phyloP scores from a whole-genome alignment of 768 basidiomycete genomes.

The Cystofilobasidium ferigula region DNA sequence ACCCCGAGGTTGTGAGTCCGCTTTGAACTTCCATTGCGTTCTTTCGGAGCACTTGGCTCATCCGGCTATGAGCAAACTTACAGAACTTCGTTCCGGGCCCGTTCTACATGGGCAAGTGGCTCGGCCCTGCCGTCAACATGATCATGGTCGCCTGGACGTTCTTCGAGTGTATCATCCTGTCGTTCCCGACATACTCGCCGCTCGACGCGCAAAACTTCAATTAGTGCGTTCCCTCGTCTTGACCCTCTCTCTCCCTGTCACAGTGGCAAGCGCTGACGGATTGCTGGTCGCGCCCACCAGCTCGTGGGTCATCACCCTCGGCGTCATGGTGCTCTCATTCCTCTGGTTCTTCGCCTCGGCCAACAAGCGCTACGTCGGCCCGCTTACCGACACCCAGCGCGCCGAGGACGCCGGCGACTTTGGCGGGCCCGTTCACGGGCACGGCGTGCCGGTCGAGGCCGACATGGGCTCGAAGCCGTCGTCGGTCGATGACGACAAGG shows the following conservation, averaged over 20 bases:
- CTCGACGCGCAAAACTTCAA: slow-evolving; percentile 3
- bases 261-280: not conserved
- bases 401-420: slow-evolving; percentile 10
- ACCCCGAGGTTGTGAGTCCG: slow-evolving; percentile 57
- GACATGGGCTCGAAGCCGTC: not conserved
- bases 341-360: slow-evolving; percentile 29
- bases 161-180: slow-evolving; percentile 26
- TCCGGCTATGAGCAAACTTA: too few relatives aligned
- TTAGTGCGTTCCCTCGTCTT: slow-evolving; percentile 28
- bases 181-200: slow-evolving; percentile 13
- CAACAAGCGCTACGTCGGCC: slow-evolving; percentile 29
- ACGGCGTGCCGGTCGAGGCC: not conserved
- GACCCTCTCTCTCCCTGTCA: not conserved
- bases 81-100: slow-evolving; percentile 66
- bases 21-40: too few relatives aligned
- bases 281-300: not conserved
- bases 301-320: slow-evolving; percentile 36
- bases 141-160: slow-evolving; percentile 46
- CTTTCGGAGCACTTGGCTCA: too few relatives aligned
- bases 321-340: slow-evolving; percentile 37
- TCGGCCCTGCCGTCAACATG: slow-evolving; percentile 54
- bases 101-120: slow-evolving; percentile 58
- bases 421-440: not conserved
- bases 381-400: slow-evolving; percentile 20
- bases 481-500: too few relatives aligned